A percentile compares a stretch with the other conserved stretches of the same genome.
These are phyloP conservation scores for Clathrus columnatus DNA, from an alignment of 768 basidiomycete genomes.

Conservation along the genomic window DNA sequence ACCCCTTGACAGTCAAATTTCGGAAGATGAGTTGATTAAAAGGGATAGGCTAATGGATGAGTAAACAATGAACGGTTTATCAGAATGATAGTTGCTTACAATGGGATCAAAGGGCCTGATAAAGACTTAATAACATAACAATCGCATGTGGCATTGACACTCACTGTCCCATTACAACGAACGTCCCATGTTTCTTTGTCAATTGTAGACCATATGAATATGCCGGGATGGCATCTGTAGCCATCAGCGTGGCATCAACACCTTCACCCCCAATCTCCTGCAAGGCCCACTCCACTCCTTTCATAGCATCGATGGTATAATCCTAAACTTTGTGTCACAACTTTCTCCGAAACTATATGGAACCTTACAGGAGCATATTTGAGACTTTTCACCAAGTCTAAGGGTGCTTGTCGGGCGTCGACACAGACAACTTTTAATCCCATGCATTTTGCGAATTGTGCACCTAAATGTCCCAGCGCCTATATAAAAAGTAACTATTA, in stretches of 20 bases:
- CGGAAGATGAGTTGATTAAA: slow-evolving; percentile 1
- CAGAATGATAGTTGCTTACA: neutral
- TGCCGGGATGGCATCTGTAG: slow-evolving; percentile 5
- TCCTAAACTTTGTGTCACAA: neutral
- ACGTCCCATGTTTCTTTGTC: slow-evolving; percentile 3
- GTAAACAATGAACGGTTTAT: neutral
- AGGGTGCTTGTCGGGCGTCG: slow-evolving; percentile 7
- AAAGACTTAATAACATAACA: neutral
- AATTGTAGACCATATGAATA: neutral
- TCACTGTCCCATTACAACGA: slow-evolving; percentile 6
- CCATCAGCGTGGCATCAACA: slow-evolving; percentile 2
- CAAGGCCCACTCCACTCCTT: slow-evolving; percentile 4
- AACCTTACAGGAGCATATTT: slow-evolving; percentile 2
- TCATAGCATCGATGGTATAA: slow-evolving; percentile 5
- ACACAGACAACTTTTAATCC: slow-evolving; percentile 1
- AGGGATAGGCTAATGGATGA: neutral
- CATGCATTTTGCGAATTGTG: slow-evolving; percentile 10
- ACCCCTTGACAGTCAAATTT: slow-evolving; percentile 5
- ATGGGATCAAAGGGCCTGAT: slow-evolving; percentile 4
- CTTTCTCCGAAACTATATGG: neutral
- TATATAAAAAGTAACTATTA: neutral
- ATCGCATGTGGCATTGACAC: neutral
- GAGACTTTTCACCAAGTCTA: slow-evolving; percentile 2
- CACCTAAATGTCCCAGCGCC: slow-evolving; percentile 6
- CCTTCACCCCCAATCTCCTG: neutral